Conservation (phyloP, 495 filamentous ascomycete genomes). For the Antarctomyces pellizariae region DNA sequence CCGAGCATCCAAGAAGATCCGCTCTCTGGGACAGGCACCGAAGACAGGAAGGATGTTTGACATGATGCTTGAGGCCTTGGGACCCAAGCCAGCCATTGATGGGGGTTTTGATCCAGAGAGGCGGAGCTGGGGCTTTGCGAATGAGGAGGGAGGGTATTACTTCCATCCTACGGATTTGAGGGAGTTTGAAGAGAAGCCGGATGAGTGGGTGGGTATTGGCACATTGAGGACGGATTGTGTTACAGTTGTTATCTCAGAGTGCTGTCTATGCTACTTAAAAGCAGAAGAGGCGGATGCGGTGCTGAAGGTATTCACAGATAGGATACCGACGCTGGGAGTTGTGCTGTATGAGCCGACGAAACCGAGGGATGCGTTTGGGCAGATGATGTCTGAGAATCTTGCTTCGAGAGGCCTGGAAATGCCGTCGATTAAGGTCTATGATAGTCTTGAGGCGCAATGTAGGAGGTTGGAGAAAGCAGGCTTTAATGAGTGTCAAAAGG, state of each 20-base stretch:
- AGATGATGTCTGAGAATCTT: constrained; percentile 78
- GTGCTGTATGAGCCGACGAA: constrained; percentile 79
- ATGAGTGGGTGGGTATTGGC: no score
- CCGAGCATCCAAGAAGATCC: constrained; percentile 1
- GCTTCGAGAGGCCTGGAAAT: constrained; percentile 63
- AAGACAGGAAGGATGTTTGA: neutral
- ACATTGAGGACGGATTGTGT: constrained; percentile 30
- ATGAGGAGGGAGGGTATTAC: constrained; percentile 41
- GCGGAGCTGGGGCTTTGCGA: constrained; percentile 2
- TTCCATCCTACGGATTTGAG: constrained; percentile 72
- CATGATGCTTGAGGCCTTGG: no score
- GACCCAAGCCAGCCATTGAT: neutral
- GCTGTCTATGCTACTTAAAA: constrained; percentile 75
- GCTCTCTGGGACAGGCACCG: neutral
- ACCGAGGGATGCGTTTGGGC: constrained; percentile 64
- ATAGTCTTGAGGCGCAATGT: constrained; percentile 37
- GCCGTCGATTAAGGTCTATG: constrained; percentile 55
- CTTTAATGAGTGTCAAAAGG: constrained; percentile 29
- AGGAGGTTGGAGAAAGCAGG: constrained; percentile 36
- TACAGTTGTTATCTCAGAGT: constrained; percentile 76
- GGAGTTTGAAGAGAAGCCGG: no score
- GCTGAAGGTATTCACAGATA: constrained; percentile 38
- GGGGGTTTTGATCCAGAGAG: constrained; percentile 3
- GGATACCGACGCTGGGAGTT: constrained; percentile 30
- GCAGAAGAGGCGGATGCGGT: constrained; percentile 33